A percentile compares a stretch with the other conserved stretches of the same genome.
Conservation (phyloP, 495 filamentous ascomycete species). For the Tricharina praecox region DNA sequence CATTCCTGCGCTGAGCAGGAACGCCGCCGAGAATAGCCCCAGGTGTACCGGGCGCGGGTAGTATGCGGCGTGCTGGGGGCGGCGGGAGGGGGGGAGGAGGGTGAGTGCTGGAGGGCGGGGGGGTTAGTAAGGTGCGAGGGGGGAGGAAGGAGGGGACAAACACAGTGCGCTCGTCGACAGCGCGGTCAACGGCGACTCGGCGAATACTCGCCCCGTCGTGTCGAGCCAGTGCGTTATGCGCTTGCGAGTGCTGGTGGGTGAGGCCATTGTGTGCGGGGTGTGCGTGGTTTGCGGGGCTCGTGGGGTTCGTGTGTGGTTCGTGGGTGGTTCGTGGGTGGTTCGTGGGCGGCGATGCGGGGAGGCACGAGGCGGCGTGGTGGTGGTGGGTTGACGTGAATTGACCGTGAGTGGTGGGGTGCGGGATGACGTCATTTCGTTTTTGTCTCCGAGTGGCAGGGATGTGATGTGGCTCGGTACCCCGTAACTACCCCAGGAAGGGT, state of each 20-base stretch:
- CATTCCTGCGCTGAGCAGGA: neutral
- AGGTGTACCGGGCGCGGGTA: constrained; percentile 2
- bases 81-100: neutral
- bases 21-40: neutral
- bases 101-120: neutral
- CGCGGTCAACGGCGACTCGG: neutral
- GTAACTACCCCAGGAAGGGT: no score
- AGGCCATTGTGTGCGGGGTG: neutral
- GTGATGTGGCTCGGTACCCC: no score
- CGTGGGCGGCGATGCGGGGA: no score
- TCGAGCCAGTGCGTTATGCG: neutral
- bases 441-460: no score
- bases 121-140: no score
- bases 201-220: neutral
- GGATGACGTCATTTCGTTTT: no score
- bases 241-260: neutral
- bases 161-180: neutral
- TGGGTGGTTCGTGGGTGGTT: no score
- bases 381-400: no score
- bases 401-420: no score
- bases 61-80: neutral
- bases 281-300: neutral
- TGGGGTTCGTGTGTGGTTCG: no score
- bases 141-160: neutral
- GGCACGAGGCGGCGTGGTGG: no score